Evolutionary conservation across 352 stramenopile genomes (phyloP), one percentile per base, ranked within the genome.

Genomic region (Phytophthora aleatoria): DNA sequence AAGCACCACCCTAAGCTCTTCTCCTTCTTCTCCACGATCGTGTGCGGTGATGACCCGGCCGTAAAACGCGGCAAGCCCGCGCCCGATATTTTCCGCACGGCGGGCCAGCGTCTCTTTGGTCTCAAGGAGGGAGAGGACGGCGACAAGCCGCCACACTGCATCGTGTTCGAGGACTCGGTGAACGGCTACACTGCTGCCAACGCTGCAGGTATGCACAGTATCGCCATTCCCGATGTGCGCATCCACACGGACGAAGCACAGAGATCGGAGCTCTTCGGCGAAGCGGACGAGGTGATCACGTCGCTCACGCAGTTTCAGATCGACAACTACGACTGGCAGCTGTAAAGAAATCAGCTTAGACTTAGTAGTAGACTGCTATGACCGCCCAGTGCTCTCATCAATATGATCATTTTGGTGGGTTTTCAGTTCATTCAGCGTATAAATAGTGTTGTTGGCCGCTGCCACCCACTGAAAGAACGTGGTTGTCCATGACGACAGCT

Each of bases 131-230:
- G 67, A 26, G 59, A 74, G 5, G 53, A 68, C 16, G 69, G 63
- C 30, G 59, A 73, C 30, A 66, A 68, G 13, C 45, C 55, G 33
- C 72, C 77, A n/a, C 65, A 69, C 39, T 92, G 77, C 56, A 65
- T 92, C 54, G 81, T 92, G 52, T 91, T 93, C 50, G 86, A 94
- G 49, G 86, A 94, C 71, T 92, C 86, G 33, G 67, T 87, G 13
- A 77, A 83, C 30, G 86, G 86, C 24, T 83, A 91, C 16, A 73
- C 72, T 26, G 84, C 84, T 4, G 84, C 77, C 0, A 89, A 89
- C 13, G 71, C 73, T 2, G 86, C 86, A 2, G 73, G 56, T 5
- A 93, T 93, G 86, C 74, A 86, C 61, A 84, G 77, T 13, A 79
- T 95, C 41, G 84, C 83, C 27, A 71, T 95, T 35, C 86, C 84